These are phyloP conservation scores for Ogataea methylovora DNA, from an alignment of 805 yeast genomes.

Conservation along the genomic window DNA sequence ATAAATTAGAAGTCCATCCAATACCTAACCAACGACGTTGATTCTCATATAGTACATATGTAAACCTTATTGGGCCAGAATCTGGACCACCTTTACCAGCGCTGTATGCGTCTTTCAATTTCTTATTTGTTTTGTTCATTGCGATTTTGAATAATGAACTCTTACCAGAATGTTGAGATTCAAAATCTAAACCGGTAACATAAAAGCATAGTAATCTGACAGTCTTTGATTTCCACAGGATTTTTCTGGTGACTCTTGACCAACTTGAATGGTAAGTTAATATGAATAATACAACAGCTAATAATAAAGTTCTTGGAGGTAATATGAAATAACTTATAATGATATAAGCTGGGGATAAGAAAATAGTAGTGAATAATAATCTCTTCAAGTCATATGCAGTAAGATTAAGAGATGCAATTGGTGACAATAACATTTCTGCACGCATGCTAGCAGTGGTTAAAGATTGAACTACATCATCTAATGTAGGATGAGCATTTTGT, in stretches of 20 bases:
- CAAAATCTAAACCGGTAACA: conserved; percentile 79
- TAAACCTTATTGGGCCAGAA: conserved; percentile 58
- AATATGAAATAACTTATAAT: conserved; percentile 59
- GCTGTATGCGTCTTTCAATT: conserved; percentile 17
- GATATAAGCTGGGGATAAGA: conserved; percentile 80
- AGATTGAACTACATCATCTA: conserved; percentile 78
- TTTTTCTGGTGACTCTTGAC: conserved; percentile 72
- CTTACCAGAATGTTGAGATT: conserved; percentile 23
- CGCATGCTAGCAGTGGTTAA: conserved; percentile 69
- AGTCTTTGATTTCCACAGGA: conserved; percentile 76
- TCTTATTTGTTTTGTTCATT: conserved; percentile 42
- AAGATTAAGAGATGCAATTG: conserved; percentile 68
- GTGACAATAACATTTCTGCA: conserved; percentile 69
- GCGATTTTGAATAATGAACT: conserved; percentile 44
- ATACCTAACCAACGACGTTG: conserved; percentile 97
- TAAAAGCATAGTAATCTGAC: conserved; percentile 70
- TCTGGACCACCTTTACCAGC: conserved; percentile 7
- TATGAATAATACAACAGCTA: conserved; percentile 50
- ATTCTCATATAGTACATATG: conserved; percentile 88
- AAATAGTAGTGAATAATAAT: conserved; percentile 73
- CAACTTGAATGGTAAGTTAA: conserved; percentile 84
- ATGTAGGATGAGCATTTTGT: conserved; percentile 63
- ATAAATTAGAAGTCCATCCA: conserved; percentile 92
- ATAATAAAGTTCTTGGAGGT: conserved; percentile 60
- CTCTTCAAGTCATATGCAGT: conserved; percentile 75